Conservation (phyloP, 2,329 filamentous ascomycete genomes). For the Cladorrhinum sp. region DNA sequence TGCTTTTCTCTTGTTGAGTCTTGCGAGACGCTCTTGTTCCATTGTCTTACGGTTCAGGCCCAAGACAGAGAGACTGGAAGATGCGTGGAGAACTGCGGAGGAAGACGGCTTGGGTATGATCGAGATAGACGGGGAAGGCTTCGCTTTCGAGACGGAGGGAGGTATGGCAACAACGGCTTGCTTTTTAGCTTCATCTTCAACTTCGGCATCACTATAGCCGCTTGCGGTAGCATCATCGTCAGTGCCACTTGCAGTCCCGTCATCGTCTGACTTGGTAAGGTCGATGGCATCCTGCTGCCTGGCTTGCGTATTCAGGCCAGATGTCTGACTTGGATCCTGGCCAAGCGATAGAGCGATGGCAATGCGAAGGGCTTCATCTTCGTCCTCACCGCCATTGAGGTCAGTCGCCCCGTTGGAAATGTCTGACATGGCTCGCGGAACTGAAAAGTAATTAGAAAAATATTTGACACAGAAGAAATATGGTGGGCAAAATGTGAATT, state of each 20-base stretch:
- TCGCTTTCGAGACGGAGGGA: no score
- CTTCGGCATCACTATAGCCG: neutral
- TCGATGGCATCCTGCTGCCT: constrained; percentile 19
- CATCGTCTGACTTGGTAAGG: constrained; percentile 23
- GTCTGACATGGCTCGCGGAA: neutral
- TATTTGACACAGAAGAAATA: no score
- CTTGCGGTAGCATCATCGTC: constrained; percentile 3
- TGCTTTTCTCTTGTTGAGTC: constrained; percentile 56
- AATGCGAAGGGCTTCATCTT: constrained; percentile 58
- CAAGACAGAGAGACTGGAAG: constrained; percentile 38
- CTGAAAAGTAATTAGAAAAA: no score
- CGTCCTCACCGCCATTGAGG: constrained; percentile 40
- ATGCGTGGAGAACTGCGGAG: constrained; percentile 5
- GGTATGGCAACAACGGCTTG: neutral
- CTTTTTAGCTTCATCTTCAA: neutral
- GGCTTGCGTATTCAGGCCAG: constrained; percentile 26
- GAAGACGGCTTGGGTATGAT: constrained; percentile 7
- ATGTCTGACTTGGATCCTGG: constrained; percentile 26
- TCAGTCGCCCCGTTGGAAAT: constrained; percentile 29
- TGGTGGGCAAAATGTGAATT: no score
- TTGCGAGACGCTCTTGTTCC: constrained; percentile 77
- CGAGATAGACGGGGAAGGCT: neutral
- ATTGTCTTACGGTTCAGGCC: constrained; percentile 74
- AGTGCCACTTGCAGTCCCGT: neutral
- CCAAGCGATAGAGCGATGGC: constrained; percentile 60